phyloP scores from a whole-genome alignment of 371 early-diverging fungal species.

The Sporodiniella umbellata region DNA sequence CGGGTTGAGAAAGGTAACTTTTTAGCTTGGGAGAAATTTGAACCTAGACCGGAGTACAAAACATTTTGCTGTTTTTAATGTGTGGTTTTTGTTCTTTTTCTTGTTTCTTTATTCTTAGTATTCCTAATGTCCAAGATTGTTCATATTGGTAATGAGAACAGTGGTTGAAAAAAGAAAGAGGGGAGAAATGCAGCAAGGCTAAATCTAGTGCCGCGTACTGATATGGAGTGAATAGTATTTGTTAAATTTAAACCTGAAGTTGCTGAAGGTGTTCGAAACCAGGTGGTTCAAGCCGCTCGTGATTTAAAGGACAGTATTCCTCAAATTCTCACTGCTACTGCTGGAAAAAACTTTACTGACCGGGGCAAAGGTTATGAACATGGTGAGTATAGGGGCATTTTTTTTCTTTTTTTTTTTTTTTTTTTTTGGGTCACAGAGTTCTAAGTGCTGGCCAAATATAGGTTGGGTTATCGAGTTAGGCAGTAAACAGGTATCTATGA shows the following conservation, averaged over 20 bases:
- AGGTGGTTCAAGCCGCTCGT: conserved; percentile 16
- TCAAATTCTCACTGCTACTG: conserved; percentile 24
- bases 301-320: conserved; percentile 39
- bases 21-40: no score
- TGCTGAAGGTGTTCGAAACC: conserved; percentile 19
- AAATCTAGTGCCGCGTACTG: no score
- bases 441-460: no score
- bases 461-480: conserved; percentile 48
- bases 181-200: no score
- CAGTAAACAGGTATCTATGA: conserved; percentile 33
- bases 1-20: no score
- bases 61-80: neutral
- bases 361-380: conserved; percentile 44
- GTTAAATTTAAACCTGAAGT: conserved; percentile 47
- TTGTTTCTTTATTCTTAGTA: neutral
- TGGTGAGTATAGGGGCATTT: conserved; percentile 19
- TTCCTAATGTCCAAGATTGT: conserved; percentile 21
- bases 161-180: no score
- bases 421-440: no score
- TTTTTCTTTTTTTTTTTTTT: no score
- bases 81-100: neutral
- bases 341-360: conserved; percentile 49
- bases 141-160: conserved; percentile 32
- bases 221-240: no score
- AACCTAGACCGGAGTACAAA: neutral